Evolutionary conservation across 2,329 filamentous ascomycete species (phyloP), one percentile per base, ranked within the genome.

Genomic region (Tolypocladium amazonense): DNA sequence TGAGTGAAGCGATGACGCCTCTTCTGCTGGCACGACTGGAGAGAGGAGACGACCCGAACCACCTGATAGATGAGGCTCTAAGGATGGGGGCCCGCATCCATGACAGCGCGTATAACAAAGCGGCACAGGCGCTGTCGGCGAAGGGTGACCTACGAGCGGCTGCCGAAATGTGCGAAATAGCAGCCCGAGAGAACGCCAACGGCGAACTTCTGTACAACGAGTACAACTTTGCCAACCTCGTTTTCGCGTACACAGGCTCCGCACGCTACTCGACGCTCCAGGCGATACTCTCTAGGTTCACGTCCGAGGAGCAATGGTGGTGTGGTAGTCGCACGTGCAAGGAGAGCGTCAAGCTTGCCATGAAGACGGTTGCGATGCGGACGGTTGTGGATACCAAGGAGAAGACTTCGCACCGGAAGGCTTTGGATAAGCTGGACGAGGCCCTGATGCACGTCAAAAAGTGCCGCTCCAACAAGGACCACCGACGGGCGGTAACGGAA

Each of bases 1-100:
- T 80, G 6, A 74, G 69, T 55, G 61, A 64, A 1, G 77, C 76
- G 4, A 62, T 75, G 59, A 73, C 75, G 7, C 73, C 76, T 6
- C 63, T 80, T 30, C 66, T 79, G 15, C 61, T 74, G 33, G 67
- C 72, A 2, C 70, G 72, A 47, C 65, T 81, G 6, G 71, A 71
- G 27, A 64, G 66, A 14, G 70, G 76, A 12, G 67, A 70, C 23
- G 66, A 66, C 20, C 62, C 65, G 6, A 59, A 61, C 45, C 58
- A 62, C 47, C 35, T 70, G 35, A 69, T 77, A 25, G 62, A 66
- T 50, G 64, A 67, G 18, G 64, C 69, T 5, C 64, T 71, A 0
- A 59, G 60, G 14, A 67, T 67, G 43, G 71, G 70, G 1, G 54
- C 68, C 41, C 66, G 63, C 6, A 66, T 77, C 12, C 70, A 73